Evolutionary conservation across 2,329 filamentous ascomycete species (phyloP), one percentile per base, ranked within the genome.

Genomic region (Monosporascus cannonballus): DNA sequence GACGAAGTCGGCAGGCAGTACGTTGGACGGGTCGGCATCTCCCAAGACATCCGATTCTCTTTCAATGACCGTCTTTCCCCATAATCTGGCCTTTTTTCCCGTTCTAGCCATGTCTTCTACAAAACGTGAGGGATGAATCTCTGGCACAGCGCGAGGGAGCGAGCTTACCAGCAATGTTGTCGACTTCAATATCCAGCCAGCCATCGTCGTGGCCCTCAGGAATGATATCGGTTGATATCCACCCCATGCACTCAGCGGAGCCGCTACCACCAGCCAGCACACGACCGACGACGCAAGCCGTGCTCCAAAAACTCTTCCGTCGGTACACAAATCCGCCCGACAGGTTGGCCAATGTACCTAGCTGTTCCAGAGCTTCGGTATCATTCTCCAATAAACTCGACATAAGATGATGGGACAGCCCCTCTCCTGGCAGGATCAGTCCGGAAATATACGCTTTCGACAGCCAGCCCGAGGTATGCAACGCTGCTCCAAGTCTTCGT

Each of bases 231-330:
- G 79, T 84, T 11, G 82, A 85, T 50, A 87, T 74, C 84, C 84
- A 86, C 49, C 84, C 84, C 81, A 87, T 83, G 63, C 84, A 84
- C 63, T 87, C 84, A 0, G 77, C 77, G 17, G 83, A 78, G 3
- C 82, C 83, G 50, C 77, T 77, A 7, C 81, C 79, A 27, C 83
- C 83, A 30, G 83, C 83, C 36, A 87, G 69, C 3, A 87, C 82
- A 27, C 83, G 78, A 3, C 84, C 84, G 9, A 87, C 78, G 42
- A 87, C 74, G 62, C 83, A 86, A 14, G 78, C 75, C 1, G 80
- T 85, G 67, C 83, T 87, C 84, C 84, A 87, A 64, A 86, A 87
- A 56, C 83, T 87, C 71, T 81, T 84, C 2, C 76, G 76, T 4
- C 67, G 69, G 61, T 86, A 86, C 3, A 85, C 74, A 56, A 87